These are phyloP conservation scores for Plasmodium vivax DNA, from an alignment of 169 alveolate species.

Conservation along the genomic window DNA sequence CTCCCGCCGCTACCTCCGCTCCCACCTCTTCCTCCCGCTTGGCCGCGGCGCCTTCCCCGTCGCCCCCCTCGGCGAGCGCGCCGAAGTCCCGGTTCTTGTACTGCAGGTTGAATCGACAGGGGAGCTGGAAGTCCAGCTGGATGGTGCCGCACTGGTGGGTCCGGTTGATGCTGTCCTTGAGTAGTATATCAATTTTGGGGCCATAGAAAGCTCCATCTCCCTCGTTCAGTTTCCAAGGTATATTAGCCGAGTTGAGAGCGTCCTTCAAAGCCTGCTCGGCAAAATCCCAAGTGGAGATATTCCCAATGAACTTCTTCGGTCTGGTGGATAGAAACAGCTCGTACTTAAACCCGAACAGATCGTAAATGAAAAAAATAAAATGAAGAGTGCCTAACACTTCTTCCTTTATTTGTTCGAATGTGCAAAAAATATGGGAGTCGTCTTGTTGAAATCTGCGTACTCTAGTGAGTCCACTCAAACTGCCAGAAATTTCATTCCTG, in stretches of 20 bases:
- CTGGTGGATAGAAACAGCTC: conserved; percentile 96
- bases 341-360: conserved; percentile 94
- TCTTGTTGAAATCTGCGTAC: conserved; percentile 99
- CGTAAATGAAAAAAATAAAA: conserved; percentile 94
- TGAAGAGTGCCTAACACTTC: conserved; percentile 94
- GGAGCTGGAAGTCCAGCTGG: conserved; percentile 98
- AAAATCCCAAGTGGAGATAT: conserved; percentile 94
- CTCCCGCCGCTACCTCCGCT: not conserved
- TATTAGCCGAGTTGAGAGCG: conserved; percentile 94
- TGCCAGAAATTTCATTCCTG: conserved; percentile 98
- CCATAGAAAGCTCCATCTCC: conserved; percentile 99
- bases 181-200: conserved; percentile 98
- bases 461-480: conserved; percentile 96
- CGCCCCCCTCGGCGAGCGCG: conserved; percentile 31
- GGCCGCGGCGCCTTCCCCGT: not conserved
- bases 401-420: conserved; percentile 93
- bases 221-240: conserved; percentile 95
- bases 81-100: conserved; percentile 93
- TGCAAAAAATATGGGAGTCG: conserved; percentile 99
- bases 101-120: conserved; percentile 96
- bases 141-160: conserved; percentile 99
- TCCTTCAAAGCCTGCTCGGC: conserved; percentile 95
- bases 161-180: conserved; percentile 97
- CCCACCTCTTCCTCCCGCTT: not conserved
- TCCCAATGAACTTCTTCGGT: conserved; percentile 97